Evolutionary conservation across 345 rosid species (phyloP), one percentile per base, ranked within the genome.

Genomic region (Odontarrhena argentea): DNA sequence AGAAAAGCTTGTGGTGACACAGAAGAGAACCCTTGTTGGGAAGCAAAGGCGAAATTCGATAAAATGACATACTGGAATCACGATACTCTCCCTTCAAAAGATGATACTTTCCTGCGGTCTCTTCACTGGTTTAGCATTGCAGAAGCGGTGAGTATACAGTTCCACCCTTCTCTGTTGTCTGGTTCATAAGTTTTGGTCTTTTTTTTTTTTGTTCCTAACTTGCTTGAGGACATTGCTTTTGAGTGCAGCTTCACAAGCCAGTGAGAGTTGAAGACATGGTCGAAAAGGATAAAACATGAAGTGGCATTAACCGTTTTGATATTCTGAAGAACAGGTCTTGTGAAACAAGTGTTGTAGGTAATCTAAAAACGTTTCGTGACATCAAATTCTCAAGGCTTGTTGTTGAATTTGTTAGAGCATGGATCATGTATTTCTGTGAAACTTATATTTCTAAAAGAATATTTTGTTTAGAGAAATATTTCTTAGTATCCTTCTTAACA

Each of bases 31-130:
- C 68, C 70, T 8, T 65, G 77, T 67, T 94, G 96, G 99, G 88
- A 94, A 71, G 75, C 22, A 57, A 87, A 79, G 65, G 99, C 96
- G 0, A 84, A 75, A 56, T 94, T 91, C 57, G 84, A 82, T 63
- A 82, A 84, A 36, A 49, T 91, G 60, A 81, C 95, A 7, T 91
- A 84, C 70, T 94, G 99, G 99, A 94, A 94, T 78, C 91, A 85
- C 48, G 97, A 91, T 63, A 72, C 6, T 61, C 66, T 79, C 63
- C 99, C 99, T 65, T 86, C 97, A 9, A 80, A 81, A 69, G 87
- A 88, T 12, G 99, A 94, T 77, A 74, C 83, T 7, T 75, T 94
- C 55, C 14, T 81, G 47, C 92, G 97, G 9, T 80, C 89, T 57
- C 81, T 91, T 45, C 97, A 87, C 43, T 85, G 89, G 91, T 77